Conservation (phyloP, 805 yeast genomes). For the Candida sithepensis region DNA sequence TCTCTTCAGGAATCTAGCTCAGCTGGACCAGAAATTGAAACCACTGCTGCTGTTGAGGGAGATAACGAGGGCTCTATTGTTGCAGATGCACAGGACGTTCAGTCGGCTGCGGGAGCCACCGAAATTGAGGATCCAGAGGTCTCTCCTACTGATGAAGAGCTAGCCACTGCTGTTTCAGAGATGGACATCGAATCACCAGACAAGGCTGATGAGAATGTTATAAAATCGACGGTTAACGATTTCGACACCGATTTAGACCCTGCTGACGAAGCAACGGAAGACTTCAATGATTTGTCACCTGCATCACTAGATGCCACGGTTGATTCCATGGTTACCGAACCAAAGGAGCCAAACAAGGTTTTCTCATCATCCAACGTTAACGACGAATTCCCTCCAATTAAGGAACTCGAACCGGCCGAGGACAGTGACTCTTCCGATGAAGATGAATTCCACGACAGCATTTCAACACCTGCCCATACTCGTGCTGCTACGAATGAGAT, state of each 20-base stretch:
- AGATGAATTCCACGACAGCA: constrained; percentile 37
- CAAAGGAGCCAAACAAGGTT: neutral
- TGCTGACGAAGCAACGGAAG: neutral
- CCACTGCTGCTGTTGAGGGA: no score
- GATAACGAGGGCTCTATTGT: no score
- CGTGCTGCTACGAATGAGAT: neutral
- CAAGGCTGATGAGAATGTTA: neutral
- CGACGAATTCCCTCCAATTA: constrained; percentile 61
- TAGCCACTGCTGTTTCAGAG: neutral
- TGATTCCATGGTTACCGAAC: neutral
- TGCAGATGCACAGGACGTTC: no score
- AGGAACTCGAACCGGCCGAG: constrained; percentile 51
- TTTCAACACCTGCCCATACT: constrained; percentile 14
- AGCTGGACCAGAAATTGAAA: no score
- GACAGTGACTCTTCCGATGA: constrained; percentile 43
- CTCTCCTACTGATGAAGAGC: neutral
- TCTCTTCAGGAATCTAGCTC: no score
- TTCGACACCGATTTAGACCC: neutral
- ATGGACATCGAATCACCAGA: neutral
- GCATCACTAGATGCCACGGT: neutral
- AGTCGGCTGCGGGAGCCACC: no score
- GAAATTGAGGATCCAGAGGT: no score
- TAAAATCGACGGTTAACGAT: neutral
- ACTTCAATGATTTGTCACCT: neutral
- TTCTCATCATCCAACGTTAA: constrained; percentile 16